Base-by-base conservation (phyloP, 352 stramenopile genomes). In the Phytophthora kernoviae region DNA sequence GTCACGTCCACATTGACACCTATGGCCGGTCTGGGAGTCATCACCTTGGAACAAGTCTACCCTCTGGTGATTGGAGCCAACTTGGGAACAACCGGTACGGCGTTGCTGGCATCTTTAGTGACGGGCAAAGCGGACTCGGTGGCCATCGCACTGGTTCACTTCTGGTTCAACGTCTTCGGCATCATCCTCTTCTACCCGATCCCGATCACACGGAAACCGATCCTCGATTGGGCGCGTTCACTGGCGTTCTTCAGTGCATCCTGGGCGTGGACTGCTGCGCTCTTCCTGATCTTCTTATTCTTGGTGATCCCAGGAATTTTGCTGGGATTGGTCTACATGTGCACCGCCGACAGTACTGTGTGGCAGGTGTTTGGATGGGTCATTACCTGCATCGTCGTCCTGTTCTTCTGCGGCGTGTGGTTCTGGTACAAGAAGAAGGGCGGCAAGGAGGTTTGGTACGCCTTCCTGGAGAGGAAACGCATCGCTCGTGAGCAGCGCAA, bases 21-120 rank as follows among this genome's bases (percentile, higher is more conserved):
- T 1, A 65, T 97, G 41, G 91, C 94, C 14, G 91, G 88, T 34
- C 66, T 96, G 10, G 81, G 79, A 44, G 74, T 92, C n/a, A 73
- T 97, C 58, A 78, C 73, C n/a, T 62, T 97, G 9, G 83, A 96
- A 46, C 79, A 81, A 41, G 91, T 96, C 68, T 84, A 90, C 51
- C 88, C 89, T 14, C 54, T 97, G n/a, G 90, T 90, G 53, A 71
- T 97, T 17, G 91, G 89, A 51, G 86, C 91, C 48, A 96, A 97
- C 62, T 77, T 97, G 54, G 91, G 89, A 27, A 96, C 91, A 21
- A 97, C 89, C 14, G 37, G 37, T 8, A 43, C 37, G 15, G 37
- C 37, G 12, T 21, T 43, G 37, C n/a, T 43, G 18, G 37, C 37
- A 3, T 43, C 37, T 21, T 17, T 43, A 14, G 37, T 43, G 10